Evolutionary conservation across 139 green algal species (phyloP), one percentile per base, ranked within the genome.

Genomic region (Dunaliella sp.): DNA sequence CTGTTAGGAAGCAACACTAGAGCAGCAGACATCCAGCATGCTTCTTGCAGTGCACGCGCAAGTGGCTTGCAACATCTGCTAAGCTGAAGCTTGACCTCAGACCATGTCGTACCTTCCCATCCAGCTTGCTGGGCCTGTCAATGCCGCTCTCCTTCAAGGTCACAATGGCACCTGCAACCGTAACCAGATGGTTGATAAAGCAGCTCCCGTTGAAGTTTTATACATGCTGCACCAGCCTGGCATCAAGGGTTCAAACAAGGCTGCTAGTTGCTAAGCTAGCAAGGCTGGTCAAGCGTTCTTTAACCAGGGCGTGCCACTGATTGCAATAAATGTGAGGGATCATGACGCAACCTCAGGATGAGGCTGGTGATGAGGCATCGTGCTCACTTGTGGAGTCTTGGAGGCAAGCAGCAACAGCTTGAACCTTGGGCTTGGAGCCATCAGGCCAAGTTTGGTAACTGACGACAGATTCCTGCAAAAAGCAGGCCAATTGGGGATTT

Each of bases 111-210:
- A 84, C 80, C 88, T 95, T 96, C 75, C 94, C 94, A 77, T 97
- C 93, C 74, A 98, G 91, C 80, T 97, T 36, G n/a, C 81, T 77
- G 2, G 90, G 90, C 26, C 86, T 38, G 85, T 89, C 48, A 87
- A 94, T 92, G 77, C 90, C 86, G 85, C 90, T 88, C 86, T 38
- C 81, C 36, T 88, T 86, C 1, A 97, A 88, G 3, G 96, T 98
- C 1, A 97, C 95, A 58, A 98, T 93, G 72, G 95, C 95, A 59
- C 84, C 93, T 26, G 87, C 86, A 80, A 76, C 87, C n/a, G n/a
- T n/a, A n/a, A n/a, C n/a, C n/a, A n/a, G n/a, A n/a, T n/a, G n/a
- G n/a, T n/a, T n/a, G n/a, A n/a, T n/a, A n/a, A n/a, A n/a, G n/a
- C n/a, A n/a, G n/a, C n/a, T n/a, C n/a, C n/a, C n/a, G n/a, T n/a